A percentile compares a stretch with the other conserved stretches of the same genome.
These are phyloP conservation scores for Aureobasidium sp. DNA, from an alignment of 2,329 filamentous ascomycete genomes.

Conservation along the genomic window DNA sequence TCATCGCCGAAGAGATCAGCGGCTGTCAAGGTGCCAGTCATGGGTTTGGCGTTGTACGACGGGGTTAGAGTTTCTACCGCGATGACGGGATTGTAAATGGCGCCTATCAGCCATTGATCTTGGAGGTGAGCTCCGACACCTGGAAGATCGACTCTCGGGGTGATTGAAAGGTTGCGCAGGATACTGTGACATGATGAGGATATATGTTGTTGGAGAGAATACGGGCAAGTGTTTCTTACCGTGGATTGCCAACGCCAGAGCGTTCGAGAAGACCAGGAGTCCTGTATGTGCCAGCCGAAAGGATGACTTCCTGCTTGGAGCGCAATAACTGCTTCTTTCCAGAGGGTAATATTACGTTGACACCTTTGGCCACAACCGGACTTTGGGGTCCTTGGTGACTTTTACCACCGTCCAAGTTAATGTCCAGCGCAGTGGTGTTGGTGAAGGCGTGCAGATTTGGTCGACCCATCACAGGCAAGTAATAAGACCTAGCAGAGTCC, in stretches of 20 bases:
- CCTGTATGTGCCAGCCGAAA: constrained; percentile 52
- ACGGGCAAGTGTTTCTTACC: not conserved
- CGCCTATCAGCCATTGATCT: constrained; percentile 19
- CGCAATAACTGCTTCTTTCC: constrained; percentile 31
- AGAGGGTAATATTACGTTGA: constrained; percentile 39
- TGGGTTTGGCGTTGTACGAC: not conserved
- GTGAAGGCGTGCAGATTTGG: constrained; percentile 44
- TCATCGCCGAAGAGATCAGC: constrained; percentile 29
- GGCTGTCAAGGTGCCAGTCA: constrained; percentile 25
- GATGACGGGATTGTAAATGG: constrained; percentile 20
- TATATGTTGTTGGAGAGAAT: no score
- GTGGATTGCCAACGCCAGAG: constrained; percentile 50
- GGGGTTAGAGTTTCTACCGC: not conserved
- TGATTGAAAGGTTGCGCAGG: constrained; percentile 1
- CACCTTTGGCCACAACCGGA: constrained; percentile 19
- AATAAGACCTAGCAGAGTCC: constrained; percentile 33
- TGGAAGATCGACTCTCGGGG: constrained; percentile 34
- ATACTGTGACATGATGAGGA: not conserved
- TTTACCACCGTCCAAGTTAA: constrained; percentile 38
- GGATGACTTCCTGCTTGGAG: constrained; percentile 46
- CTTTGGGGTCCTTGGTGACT: not conserved
- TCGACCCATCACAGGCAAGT: constrained; percentile 30
- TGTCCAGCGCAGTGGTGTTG: constrained; percentile 39
- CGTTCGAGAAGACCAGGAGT: constrained; percentile 56
- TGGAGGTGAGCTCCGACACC: constrained; percentile 35